phyloP scores from a whole-genome alignment of 73 alveolate genomes.

The Strombidium stylifer region DNA sequence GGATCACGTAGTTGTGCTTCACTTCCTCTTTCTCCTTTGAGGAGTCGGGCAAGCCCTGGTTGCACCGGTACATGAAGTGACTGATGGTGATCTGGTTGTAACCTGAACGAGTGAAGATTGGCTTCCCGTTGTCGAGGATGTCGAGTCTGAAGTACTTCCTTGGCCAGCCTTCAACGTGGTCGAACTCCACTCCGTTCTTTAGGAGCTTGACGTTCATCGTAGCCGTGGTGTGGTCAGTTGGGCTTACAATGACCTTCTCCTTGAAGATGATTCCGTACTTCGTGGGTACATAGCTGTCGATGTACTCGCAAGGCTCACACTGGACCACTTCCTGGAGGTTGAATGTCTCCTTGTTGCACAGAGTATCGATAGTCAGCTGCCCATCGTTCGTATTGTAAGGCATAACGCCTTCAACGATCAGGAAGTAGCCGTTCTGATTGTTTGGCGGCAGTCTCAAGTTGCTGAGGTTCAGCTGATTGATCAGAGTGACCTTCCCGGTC shows the following conservation, averaged over 20 bases:
- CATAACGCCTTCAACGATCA: constrained; percentile 65
- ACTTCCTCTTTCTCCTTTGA: constrained; percentile 21
- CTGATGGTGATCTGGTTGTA: constrained; percentile 67
- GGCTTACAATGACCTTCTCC: constrained; percentile 75
- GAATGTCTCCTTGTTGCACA: constrained; percentile 56
- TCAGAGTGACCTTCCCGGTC: constrained; percentile 1
- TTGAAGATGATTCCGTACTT: constrained; percentile 90
- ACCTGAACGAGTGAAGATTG: constrained; percentile 60
- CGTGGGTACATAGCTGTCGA: constrained; percentile 73
- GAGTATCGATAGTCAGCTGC: constrained; percentile 56
- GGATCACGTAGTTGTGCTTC: constrained; percentile 59
- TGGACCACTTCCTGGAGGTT: constrained; percentile 55
- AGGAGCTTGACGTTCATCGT: constrained; percentile 57
- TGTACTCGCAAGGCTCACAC: constrained; percentile 77
- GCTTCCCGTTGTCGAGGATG: constrained; percentile 65
- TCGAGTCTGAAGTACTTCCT: constrained; percentile 59
- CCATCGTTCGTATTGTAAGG: constrained; percentile 70
- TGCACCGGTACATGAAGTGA: constrained; percentile 67
- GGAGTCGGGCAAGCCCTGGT: constrained; percentile 38
- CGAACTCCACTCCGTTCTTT: constrained; percentile 54
- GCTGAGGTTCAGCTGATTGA: constrained; percentile 22
- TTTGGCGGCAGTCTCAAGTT: constrained; percentile 41
- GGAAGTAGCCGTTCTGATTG: constrained; percentile 51
- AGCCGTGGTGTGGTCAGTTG: constrained; percentile 67
- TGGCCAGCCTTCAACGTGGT: constrained; percentile 45